Base-by-base conservation (phyloP, 2,329 filamentous ascomycete species). In the Leptographium lundbergii region DNA sequence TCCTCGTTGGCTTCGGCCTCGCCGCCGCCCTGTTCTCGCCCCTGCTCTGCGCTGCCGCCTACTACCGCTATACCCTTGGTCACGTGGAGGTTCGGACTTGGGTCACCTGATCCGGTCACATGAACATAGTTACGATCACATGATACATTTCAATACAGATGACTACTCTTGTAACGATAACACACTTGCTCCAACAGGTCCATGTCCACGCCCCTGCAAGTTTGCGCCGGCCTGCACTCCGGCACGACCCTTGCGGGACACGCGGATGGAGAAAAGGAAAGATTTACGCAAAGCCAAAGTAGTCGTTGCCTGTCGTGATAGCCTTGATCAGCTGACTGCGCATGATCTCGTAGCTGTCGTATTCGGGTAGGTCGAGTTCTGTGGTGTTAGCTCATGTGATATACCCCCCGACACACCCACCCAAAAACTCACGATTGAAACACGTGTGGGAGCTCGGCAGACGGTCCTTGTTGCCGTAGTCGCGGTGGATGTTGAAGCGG, bases 331-430 rank as follows among this genome's bases (percentile, higher is more conserved):
- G 75, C 70, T 94, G 91, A 67, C 88, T 85, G 63, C 94, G 86
- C 62, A 99, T 82, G 66, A 82, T 80, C 68, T 99, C 94, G 73
- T 99, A 99, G 71, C 85, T 95, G 69, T 97, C 94, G 70, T 99
- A 99, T 75, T 99, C 94, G 50, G 94, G 94, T 66, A 99, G 83
- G 76, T 99, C 94, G 70, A 99, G 89, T 77, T 99, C 91, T 96
- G 71, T 57, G 53, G 45, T 36, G 10, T 36, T 36, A 36, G 34
- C 34, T 11, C 10, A 36, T 1, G 34, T 4, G 3, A 36, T 14
- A 36, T 10, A 14, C 34, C 9, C 5, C 10, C 14, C 13, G 17
- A 50, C 22, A 56, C 27, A 58, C n/a, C n/a, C n/a, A n/a, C n/a
- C n/a, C n/a, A 53, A 57, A 62, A 87, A 39, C 89, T 87, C 83